Conservation (phyloP, 2,329 filamentous ascomycete species). For the Aspergillus flavus region DNA sequence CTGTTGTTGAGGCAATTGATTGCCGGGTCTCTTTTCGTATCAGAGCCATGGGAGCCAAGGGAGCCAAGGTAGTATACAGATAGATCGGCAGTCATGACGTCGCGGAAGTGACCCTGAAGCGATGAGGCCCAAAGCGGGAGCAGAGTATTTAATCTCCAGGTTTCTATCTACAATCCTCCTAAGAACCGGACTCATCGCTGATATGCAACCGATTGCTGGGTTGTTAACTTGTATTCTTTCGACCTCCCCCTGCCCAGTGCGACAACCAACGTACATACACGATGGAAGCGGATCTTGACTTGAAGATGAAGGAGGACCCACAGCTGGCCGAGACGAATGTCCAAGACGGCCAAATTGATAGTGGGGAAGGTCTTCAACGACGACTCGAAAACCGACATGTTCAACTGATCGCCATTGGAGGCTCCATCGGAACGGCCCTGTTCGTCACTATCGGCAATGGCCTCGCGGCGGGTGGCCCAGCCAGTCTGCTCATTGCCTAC, state of each 20-base stretch:
- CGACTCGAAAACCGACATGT: background rate
- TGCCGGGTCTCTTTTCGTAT: too few species aligned
- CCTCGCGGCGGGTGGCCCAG: slow-evolving; percentile 37
- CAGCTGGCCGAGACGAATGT: background rate
- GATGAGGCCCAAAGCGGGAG: too few species aligned
- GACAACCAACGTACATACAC: background rate
- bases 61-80: too few species aligned
- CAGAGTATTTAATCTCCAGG: too few species aligned
- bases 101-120: too few species aligned
- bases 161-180: background rate
- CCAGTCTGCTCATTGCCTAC: slow-evolving; percentile 33
- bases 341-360: background rate
- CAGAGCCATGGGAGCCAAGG: too few species aligned
- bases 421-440: slow-evolving; percentile 1
- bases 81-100: background rate
- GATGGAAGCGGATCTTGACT: background rate
- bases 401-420: background rate
- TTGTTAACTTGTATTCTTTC: background rate
- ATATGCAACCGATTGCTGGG: background rate
- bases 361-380: background rate
- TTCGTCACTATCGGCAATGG: slow-evolving; percentile 33
- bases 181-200: background rate
- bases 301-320: background rate
- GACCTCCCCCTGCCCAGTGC: background rate
- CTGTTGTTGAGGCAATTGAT: background rate